These are phyloP conservation scores for Rhytidiadelphus loreus DNA, from an alignment of 225 moss, liverwort and hornwort species.

Conservation along the genomic window DNA sequence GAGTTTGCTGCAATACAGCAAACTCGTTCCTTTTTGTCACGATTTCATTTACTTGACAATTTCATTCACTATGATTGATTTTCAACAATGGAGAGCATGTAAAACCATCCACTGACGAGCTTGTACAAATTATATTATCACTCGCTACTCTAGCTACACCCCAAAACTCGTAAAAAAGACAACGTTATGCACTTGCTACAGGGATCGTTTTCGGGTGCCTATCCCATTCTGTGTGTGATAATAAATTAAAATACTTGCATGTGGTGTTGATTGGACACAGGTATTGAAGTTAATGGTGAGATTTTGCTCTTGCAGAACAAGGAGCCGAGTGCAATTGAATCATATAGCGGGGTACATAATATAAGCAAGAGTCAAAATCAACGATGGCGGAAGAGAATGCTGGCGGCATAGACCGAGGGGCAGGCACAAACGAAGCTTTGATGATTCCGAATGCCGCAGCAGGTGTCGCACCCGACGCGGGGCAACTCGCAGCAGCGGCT, in stretches of 20 bases:
- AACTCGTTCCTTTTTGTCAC: background rate
- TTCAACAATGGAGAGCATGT: background rate
- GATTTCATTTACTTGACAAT: background rate
- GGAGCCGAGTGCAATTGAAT: background rate
- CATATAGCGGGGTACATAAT: background rate
- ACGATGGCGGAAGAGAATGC: background rate
- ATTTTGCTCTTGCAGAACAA: background rate
- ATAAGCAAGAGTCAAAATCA: background rate
- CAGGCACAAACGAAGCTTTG: background rate
- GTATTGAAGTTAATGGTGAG: background rate
- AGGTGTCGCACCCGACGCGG: background rate
- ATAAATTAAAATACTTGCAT: background rate
- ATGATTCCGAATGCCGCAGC: background rate
- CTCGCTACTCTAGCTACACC: background rate
- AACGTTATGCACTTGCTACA: background rate
- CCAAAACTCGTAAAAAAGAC: background rate
- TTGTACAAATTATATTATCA: background rate
- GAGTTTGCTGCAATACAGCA: background rate
- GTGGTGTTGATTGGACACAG: background rate
- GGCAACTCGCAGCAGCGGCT: no score
- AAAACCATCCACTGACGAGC: background rate
- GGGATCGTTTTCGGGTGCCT: no score
- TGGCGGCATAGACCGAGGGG: background rate
- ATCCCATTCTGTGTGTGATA: background rate
- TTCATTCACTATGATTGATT: background rate